phyloP scores from a whole-genome alignment of 495 filamentous ascomycete species.

The Neurospora africana region DNA sequence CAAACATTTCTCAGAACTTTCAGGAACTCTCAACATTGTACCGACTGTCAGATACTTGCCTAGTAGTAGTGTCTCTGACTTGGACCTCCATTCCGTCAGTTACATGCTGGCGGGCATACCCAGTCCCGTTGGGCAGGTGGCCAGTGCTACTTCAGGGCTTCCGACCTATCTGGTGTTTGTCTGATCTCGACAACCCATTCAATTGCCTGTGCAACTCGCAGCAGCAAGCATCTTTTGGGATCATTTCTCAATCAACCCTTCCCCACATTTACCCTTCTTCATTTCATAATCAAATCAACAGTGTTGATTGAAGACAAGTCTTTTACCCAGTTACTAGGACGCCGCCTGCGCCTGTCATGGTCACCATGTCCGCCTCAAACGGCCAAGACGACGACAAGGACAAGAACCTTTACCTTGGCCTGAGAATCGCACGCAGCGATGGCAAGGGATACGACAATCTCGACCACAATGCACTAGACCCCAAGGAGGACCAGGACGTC shows the following conservation, averaged over 20 bases:
- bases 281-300: not conserved
- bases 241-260: not conserved
- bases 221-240: not conserved
- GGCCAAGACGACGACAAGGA: not conserved
- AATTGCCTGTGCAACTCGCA: not conserved
- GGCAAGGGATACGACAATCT: constrained; percentile 15
- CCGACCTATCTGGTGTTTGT: not conserved
- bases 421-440: constrained; percentile 21
- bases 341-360: not conserved
- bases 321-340: not conserved
- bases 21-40: not conserved
- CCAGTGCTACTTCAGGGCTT: not conserved
- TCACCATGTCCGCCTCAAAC: not conserved
- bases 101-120: not conserved
- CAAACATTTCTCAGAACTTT: not conserved
- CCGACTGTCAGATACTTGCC: not conserved
- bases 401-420: constrained; percentile 16
- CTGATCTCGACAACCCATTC: not conserved
- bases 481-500: constrained; percentile 15
- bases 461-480: constrained; percentile 14
- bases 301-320: not conserved
- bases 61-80: not conserved
- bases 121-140: not conserved
- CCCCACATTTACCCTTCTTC: not conserved
- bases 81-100: not conserved